Evolutionary conservation across 345 rosid genomes (phyloP).

Genomic region (Trapa bicornis): DNA sequence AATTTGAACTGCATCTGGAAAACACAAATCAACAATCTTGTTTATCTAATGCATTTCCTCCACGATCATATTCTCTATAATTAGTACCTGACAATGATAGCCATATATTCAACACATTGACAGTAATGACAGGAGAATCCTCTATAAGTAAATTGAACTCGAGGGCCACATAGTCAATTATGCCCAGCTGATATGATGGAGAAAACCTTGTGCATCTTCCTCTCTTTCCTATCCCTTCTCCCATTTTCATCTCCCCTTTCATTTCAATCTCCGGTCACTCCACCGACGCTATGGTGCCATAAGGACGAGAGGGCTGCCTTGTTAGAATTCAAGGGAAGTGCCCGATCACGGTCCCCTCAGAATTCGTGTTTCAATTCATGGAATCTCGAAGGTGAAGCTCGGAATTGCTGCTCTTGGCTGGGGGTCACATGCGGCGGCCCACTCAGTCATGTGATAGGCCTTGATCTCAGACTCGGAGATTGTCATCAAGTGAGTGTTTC

Average conservation of each 20-base stretch:
- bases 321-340: neutral
- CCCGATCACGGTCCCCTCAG: neutral
- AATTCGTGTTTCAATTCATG: neutral
- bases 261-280: neutral
- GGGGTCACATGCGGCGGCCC: constrained; percentile 5
- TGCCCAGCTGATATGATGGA: neutral
- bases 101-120: neutral
- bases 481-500: neutral
- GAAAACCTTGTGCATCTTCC: neutral
- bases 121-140: neutral
- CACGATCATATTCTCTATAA: too few species aligned
- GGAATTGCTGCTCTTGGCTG: constrained; percentile 2
- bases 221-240: neutral
- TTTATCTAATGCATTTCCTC: too few species aligned
- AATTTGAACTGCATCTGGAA: too few species aligned
- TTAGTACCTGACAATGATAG: too few species aligned
- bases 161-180: too few species aligned
- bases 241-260: neutral
- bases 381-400: neutral
- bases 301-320: neutral
- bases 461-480: neutral
- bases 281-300: neutral
- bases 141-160: too few species aligned
- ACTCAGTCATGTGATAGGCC: constrained; percentile 1
- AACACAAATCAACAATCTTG: too few species aligned